These are phyloP conservation scores for Fusarium torulosum DNA, from an alignment of 2,329 filamentous ascomycete genomes.

Conservation along the genomic window DNA sequence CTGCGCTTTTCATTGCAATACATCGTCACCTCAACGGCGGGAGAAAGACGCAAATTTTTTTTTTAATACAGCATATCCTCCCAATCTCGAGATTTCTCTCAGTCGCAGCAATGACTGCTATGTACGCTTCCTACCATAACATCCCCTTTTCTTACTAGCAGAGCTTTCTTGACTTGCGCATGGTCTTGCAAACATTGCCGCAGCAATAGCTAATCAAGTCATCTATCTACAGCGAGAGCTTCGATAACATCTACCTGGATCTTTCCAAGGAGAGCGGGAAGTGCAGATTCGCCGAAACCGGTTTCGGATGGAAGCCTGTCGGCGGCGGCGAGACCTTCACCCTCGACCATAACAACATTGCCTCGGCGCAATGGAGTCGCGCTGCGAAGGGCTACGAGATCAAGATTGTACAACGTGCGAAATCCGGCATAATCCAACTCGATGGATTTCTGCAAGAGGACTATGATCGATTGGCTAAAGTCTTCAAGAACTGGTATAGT, in stretches of 20 bases:
- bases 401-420: conserved; percentile 84
- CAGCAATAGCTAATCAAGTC: conserved; percentile 34
- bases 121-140: conserved; percentile 49
- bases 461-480: conserved; percentile 88
- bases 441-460: conserved; percentile 97
- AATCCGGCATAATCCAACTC: conserved; percentile 87
- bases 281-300: conserved; percentile 93
- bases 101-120: conserved; percentile 53
- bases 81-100: conserved; percentile 11
- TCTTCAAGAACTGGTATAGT: conserved; percentile 99
- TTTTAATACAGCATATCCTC: neutral
- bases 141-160: neutral
- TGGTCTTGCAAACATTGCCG: conserved; percentile 14
- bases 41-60: conserved; percentile 20
- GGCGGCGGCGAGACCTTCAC: conserved; percentile 93
- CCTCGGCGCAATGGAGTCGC: conserved; percentile 91
- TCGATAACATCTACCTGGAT: conserved; percentile 97
- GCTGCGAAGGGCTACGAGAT: conserved; percentile 93
- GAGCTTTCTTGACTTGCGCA: conserved; percentile 2
- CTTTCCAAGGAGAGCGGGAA: conserved; percentile 92
- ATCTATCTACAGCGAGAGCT: conserved; percentile 76
- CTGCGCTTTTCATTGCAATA: conserved; percentile 31
- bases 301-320: conserved; percentile 93
- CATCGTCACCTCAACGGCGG: conserved; percentile 11
- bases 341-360: conserved; percentile 87